phyloP scores from a whole-genome alignment of 768 basidiomycete genomes.

The Gymnopilus dilepis region DNA sequence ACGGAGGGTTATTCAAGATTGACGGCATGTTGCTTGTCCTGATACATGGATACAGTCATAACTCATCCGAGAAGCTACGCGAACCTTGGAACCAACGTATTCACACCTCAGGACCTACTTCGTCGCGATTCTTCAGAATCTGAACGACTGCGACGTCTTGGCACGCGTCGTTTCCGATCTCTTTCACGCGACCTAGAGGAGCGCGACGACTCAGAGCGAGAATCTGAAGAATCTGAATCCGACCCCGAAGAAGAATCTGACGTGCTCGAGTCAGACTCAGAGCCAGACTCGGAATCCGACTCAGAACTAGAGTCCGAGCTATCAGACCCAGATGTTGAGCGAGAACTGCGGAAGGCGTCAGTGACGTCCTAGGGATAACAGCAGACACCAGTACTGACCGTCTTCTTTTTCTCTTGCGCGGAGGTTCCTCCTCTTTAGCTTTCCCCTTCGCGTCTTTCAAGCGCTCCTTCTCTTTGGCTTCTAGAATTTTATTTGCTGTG shows the following conservation, averaged over 20 bases:
- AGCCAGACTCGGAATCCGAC: conserved; percentile 33
- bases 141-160: conserved; percentile 26
- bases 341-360: conserved; percentile 20
- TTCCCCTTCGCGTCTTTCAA: conserved; percentile 46
- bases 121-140: conserved; percentile 26
- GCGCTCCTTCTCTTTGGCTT: conserved; percentile 81
- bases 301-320: conserved; percentile 38
- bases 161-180: conserved; percentile 30
- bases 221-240: conserved; percentile 43
- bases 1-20: neutral
- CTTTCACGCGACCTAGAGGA: conserved; percentile 46
- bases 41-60: neutral
- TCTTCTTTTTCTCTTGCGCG: conserved; percentile 46
- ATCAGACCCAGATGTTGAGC: conserved; percentile 25
- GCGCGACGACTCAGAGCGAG: conserved; percentile 42
- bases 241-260: conserved; percentile 43
- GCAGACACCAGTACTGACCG: conserved; percentile 30
- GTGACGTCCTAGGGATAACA: neutral
- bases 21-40: too few species aligned
- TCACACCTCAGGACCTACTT: conserved; percentile 9
- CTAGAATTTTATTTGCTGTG: conserved; percentile 84
- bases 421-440: conserved; percentile 37
- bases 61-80: neutral
- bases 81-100: too few species aligned
- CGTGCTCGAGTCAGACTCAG: conserved; percentile 43